Evolutionary conservation across 2,329 filamentous ascomycete genomes (phyloP), one percentile per base, ranked within the genome.

Genomic region (Penicillium sp.): DNA sequence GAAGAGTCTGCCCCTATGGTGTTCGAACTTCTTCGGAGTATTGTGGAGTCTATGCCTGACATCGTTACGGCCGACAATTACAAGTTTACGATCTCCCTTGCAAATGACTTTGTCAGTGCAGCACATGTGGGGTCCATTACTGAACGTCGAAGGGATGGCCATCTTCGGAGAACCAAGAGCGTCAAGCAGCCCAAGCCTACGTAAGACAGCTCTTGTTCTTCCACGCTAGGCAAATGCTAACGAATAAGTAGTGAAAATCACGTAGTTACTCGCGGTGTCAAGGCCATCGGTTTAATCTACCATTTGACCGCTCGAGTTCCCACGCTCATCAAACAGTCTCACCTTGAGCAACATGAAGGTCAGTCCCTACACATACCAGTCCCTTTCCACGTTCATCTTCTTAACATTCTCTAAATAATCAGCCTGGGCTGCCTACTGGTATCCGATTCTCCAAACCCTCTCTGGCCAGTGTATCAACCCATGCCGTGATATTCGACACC

Each of bases 381-480:
- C 13, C 7, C 11, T 5, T 11, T 21, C 26, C 21, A 13, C 39
- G 13, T 0, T n/a, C 22, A 13, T 21, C 7, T 37, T 33, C 46
- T 60, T 69, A 53, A 67, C 43, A 8, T 49, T 3, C 29, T 54
- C 43, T 9, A 22, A 24, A 45, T 35, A 37, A 35, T 10, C 61
- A 90, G 95, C 95, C 14, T 99, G 95, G 95, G 92, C 91, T 50
- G 91, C 95, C 9, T 99, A 99, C 73, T 99, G 95, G 95, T 88
- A 93, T 14, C 95, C 93, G 1, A 92, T 99, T 26, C 95, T 99
- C 75, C 86, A 91, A 65, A 90, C 91, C 6, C 79, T 99, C 19
- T 95, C 90, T 3, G 86, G 86, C 5, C 95, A 99, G 76, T 97
- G 93, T 75, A 90, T 91, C 53, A 99, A 98, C 71, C 92, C 93